Conservation (phyloP, 805 yeast genomes). For the Starmerella vitae region DNA sequence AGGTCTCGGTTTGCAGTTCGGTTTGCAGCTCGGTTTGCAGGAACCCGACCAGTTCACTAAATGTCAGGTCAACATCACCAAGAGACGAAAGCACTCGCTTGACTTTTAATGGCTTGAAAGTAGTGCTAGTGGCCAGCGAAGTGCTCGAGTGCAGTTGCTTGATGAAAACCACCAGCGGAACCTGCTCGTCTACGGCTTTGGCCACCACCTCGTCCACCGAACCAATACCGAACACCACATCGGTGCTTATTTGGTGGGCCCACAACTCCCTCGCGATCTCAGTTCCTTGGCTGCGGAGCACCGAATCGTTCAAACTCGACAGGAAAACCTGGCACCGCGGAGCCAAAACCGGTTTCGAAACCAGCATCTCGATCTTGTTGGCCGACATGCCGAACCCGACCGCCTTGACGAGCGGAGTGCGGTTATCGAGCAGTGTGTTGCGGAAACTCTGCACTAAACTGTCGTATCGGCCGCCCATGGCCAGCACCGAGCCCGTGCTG, state of each 20-base stretch:
- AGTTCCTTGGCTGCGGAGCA: conserved; percentile 47
- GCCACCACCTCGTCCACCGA: conserved; percentile 51
- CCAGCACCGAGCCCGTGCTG: conserved; percentile 36
- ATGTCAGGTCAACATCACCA: conserved; percentile 58
- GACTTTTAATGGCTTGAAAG: conserved; percentile 62
- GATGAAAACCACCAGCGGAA: conserved; percentile 62
- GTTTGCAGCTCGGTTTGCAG: conserved; percentile 27
- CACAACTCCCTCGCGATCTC: conserved; percentile 54
- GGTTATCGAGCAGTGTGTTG: conserved; percentile 34
- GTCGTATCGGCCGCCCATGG: conserved; percentile 94
- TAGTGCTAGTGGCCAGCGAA: conserved; percentile 29
- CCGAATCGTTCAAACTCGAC: conserved; percentile 47
- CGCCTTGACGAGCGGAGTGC: conserved; percentile 37
- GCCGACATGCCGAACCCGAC: conserved; percentile 82
- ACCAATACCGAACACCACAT: conserved; percentile 31
- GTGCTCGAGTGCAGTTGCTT: conserved; percentile 43
- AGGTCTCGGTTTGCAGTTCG: not conserved
- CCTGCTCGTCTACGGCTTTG: conserved; percentile 55
- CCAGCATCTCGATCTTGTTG: conserved; percentile 44
- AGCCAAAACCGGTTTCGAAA: conserved; percentile 22
- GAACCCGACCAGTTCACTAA: conserved; percentile 46
- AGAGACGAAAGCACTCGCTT: conserved; percentile 41
- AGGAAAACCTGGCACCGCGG: conserved; percentile 72
- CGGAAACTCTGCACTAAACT: conserved; percentile 52
- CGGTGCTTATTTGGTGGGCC: conserved; percentile 70